Conservation (phyloP, 192 early-diverging fungal species). For the Obelidium mucronatum region DNA sequence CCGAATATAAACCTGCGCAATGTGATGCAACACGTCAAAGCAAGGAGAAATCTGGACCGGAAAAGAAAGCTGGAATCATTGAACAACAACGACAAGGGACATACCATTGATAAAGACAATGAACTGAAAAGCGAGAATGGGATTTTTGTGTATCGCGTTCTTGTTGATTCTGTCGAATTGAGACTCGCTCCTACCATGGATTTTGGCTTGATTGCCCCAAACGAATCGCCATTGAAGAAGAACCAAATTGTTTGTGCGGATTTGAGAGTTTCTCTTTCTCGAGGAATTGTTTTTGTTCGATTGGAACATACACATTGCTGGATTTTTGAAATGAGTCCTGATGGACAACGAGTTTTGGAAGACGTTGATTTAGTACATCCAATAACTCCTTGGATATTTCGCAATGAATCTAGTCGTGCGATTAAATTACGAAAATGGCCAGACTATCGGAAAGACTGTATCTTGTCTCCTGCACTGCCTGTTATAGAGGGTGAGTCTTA, state of each 20-base stretch:
- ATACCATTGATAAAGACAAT: neutral
- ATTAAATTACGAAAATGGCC: neutral
- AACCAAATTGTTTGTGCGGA: neutral
- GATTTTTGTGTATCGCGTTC: neutral
- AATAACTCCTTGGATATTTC: neutral
- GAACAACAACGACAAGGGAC: neutral
- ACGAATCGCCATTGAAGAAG: neutral
- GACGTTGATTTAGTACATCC: neutral
- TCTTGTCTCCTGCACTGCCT: too few relatives aligned
- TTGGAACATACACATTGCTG: neutral
- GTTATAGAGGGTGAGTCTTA: too few relatives aligned
- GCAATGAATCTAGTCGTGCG: too few relatives aligned
- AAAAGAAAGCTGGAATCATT: neutral
- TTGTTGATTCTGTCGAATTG: neutral
- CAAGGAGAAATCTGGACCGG: neutral
- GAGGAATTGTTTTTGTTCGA: neutral
- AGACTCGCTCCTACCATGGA: neutral
- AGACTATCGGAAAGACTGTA: neutral
- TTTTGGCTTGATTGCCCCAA: neutral
- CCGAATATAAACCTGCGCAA: neutral
- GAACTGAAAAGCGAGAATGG: neutral
- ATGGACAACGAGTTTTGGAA: neutral
- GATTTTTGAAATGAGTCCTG: neutral
- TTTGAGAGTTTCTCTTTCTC: neutral
- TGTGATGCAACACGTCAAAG: neutral